phyloP scores from a whole-genome alignment of 2,329 filamentous ascomycete species.

The Talaromyces sp. region DNA sequence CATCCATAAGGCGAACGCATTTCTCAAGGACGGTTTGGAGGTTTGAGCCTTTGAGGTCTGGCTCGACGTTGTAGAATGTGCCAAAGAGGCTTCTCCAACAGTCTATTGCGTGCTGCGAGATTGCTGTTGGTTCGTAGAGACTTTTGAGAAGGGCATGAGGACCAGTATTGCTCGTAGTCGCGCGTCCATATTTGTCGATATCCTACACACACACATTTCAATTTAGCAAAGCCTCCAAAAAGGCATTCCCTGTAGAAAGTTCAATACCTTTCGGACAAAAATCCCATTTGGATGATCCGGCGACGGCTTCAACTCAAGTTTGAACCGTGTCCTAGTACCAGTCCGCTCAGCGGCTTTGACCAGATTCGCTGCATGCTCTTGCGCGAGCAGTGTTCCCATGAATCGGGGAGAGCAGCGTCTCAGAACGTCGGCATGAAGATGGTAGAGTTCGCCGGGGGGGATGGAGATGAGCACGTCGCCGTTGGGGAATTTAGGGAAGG shows the following conservation, averaged over 20 bases:
- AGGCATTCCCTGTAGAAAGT: neutral
- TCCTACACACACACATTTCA: conserved; percentile 19
- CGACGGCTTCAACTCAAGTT: conserved; percentile 15
- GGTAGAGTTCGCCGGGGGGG: conserved; percentile 28
- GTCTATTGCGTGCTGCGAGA: conserved; percentile 12
- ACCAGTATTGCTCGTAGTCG: conserved; percentile 10
- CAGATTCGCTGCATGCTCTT: conserved; percentile 21
- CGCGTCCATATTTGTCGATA: conserved; percentile 27
- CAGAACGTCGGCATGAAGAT: conserved; percentile 30
- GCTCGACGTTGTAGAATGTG: conserved; percentile 40
- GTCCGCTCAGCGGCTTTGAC: conserved; percentile 21
- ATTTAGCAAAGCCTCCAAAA: neutral
- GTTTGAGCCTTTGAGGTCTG: conserved; percentile 34
- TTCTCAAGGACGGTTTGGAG: conserved; percentile 36
- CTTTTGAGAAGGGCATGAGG: neutral
- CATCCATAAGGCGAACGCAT: conserved; percentile 36
- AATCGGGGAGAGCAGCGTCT: conserved; percentile 15
- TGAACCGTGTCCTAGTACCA: conserved; percentile 16
- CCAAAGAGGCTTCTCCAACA: conserved; percentile 42
- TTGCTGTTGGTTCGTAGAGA: neutral
- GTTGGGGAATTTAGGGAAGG: conserved; percentile 32
- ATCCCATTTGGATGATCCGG: conserved; percentile 7
- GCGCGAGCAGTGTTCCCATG: conserved; percentile 17
- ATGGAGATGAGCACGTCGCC: conserved; percentile 36
- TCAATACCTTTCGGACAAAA: conserved; percentile 8